These are phyloP conservation scores for Paecilomyces niveus DNA, from an alignment of 2,329 filamentous ascomycete species.

Conservation along the genomic window DNA sequence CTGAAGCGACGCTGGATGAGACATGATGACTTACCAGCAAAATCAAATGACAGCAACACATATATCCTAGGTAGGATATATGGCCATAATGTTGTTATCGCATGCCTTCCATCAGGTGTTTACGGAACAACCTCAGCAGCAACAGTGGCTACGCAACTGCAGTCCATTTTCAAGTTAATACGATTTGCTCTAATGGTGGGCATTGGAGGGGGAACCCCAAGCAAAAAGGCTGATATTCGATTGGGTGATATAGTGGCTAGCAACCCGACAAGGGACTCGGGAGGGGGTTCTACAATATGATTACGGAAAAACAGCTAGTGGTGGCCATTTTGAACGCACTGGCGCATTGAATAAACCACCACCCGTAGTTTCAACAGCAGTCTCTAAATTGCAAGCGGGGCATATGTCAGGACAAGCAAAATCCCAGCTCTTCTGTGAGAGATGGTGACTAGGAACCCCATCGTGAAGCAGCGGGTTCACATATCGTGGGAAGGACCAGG, in stretches of 20 bases:
- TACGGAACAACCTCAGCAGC: constrained; percentile 21
- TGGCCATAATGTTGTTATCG: constrained; percentile 16
- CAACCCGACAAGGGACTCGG: constrained; percentile 5
- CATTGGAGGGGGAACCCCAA: constrained; percentile 12
- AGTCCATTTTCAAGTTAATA: constrained; percentile 8
- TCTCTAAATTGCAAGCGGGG: background rate
- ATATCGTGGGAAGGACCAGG: background rate
- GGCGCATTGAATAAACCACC: constrained; percentile 8
- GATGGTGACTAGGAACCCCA: background rate
- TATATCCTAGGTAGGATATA: constrained; percentile 13
- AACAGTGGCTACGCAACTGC: constrained; percentile 13
- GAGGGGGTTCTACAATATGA: constrained; percentile 16
- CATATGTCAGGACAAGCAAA: background rate
- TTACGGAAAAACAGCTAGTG: constrained; percentile 4
- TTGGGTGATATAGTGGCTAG: constrained; percentile 13
- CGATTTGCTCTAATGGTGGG: constrained; percentile 12
- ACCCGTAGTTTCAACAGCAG: background rate
- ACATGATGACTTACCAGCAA: too few species aligned
- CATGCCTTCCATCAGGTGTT: constrained; percentile 15
- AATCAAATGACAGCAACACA: background rate
- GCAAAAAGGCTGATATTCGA: constrained; percentile 9
- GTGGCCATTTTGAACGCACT: constrained; percentile 5
- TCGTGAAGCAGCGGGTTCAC: background rate
- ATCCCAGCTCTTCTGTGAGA: background rate
- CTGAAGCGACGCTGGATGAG: too few species aligned